Conservation (phyloP, 2,329 filamentous ascomycete genomes). For the Aureobasidium sp. region DNA sequence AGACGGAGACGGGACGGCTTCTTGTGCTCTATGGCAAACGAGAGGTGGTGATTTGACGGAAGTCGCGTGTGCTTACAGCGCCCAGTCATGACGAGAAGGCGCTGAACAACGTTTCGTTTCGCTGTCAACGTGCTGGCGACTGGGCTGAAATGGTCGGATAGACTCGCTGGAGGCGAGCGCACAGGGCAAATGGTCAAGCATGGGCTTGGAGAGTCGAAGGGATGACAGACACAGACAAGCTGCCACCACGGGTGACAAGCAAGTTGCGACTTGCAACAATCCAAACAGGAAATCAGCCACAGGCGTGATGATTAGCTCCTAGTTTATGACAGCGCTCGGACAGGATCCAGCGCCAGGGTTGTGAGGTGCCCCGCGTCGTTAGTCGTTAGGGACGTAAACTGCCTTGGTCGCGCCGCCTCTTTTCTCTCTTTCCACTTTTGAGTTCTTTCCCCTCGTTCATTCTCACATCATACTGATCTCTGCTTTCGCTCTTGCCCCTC, state of each 20-base stretch:
- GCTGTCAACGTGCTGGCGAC: slow-evolving; percentile 9
- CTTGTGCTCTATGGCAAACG: slow-evolving; percentile 2
- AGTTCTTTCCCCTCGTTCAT: slow-evolving; percentile 19
- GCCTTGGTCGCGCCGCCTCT: not conserved
- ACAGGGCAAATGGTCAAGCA: not conserved
- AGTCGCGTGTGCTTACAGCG: not conserved
- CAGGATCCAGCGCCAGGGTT: not conserved
- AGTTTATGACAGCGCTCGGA: slow-evolving; percentile 8
- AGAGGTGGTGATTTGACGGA: not conserved
- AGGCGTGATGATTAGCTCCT: not conserved
- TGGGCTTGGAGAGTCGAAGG: not conserved
- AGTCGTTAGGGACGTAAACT: no score
- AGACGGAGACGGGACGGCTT: slow-evolving; percentile 1
- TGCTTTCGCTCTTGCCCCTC: not conserved
- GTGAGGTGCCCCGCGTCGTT: not conserved
- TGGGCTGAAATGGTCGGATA: not conserved
- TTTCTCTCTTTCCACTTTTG: slow-evolving; percentile 4
- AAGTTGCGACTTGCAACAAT: slow-evolving; percentile 11
- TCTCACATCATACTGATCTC: slow-evolving; percentile 16
- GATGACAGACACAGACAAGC: not conserved
- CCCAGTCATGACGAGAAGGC: slow-evolving; percentile 6
- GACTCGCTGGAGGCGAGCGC: not conserved
- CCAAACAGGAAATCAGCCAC: slow-evolving; percentile 10
- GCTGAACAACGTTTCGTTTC: slow-evolving; percentile 4
- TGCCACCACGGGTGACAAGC: not conserved